Conservation (phyloP, 2,329 filamentous ascomycete genomes). For the Penicillium brasilianum region DNA sequence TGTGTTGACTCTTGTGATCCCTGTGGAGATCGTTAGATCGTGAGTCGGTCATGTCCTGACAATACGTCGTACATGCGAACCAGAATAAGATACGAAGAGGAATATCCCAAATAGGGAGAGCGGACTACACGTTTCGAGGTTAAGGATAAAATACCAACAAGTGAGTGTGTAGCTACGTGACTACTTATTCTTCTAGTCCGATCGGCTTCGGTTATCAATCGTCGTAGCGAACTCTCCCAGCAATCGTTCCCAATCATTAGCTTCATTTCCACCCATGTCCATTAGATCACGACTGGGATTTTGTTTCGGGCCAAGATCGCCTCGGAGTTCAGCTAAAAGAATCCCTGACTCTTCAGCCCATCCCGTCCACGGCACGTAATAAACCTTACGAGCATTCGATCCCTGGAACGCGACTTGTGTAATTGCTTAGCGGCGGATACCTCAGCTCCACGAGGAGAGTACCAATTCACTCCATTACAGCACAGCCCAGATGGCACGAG, state of each 20-base stretch:
- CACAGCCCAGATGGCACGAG: neutral
- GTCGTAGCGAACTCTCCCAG: neutral
- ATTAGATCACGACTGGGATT: neutral
- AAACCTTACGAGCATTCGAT: neutral
- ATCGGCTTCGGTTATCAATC: too few species aligned
- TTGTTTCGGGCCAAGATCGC: constrained; percentile 1
- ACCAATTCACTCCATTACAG: neutral
- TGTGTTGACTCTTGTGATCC: constrained; percentile 6
- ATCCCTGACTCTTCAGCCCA: neutral
- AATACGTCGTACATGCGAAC: constrained; percentile 11
- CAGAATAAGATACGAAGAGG: neutral
- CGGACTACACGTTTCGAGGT: neutral
- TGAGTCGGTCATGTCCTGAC: constrained; percentile 11
- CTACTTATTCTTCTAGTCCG: neutral
- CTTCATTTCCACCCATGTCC: neutral
- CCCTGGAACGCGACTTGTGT: neutral
- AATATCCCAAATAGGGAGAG: neutral
- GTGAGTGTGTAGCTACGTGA: neutral
- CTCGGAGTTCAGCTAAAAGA: neutral
- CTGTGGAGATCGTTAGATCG: constrained; percentile 22
- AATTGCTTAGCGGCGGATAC: neutral
- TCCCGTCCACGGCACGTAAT: neutral
- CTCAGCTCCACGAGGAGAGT: neutral
- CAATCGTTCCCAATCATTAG: neutral
- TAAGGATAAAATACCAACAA: neutral